These are phyloP conservation scores for Gaeumannomyces tritici DNA, from an alignment of 2,329 filamentous ascomycete species.

Conservation along the genomic window DNA sequence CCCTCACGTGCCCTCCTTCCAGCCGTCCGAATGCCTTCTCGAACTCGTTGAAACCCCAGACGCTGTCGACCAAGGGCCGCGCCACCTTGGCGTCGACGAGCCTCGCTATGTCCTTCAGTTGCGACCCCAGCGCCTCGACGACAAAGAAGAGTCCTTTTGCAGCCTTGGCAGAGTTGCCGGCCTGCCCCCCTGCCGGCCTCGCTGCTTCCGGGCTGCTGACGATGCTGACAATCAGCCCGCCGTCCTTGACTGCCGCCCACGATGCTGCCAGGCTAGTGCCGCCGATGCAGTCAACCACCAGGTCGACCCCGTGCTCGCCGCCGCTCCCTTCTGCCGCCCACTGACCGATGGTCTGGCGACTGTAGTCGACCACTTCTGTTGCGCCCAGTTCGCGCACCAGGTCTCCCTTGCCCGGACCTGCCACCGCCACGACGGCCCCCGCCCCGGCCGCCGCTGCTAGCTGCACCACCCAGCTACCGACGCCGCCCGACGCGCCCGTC, in stretches of 20 bases:
- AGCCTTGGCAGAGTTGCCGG: background rate
- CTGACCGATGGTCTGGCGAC: conserved; percentile 15
- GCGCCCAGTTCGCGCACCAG: conserved; percentile 22
- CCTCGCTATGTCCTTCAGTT: conserved; percentile 22
- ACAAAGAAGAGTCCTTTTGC: conserved; percentile 20
- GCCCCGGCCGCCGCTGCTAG: conserved; percentile 24
- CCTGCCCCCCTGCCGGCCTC: conserved; percentile 15
- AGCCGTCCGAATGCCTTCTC: conserved; percentile 26
- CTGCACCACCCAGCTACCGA: conserved; percentile 29
- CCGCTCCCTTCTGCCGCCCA: conserved; percentile 19
- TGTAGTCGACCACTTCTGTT: conserved; percentile 27
- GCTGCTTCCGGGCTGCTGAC: conserved; percentile 17
- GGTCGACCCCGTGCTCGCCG: conserved; percentile 17
- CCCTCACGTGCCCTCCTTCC: conserved; percentile 22
- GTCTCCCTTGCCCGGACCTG: conserved; percentile 18
- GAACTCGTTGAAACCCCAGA: conserved; percentile 26
- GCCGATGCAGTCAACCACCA: conserved; percentile 27
- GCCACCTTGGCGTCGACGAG: conserved; percentile 22
- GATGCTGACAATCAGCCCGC: conserved; percentile 24
- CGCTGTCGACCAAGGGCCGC: conserved; percentile 25
- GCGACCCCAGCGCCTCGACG: conserved; percentile 23
- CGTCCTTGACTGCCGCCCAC: conserved; percentile 24
- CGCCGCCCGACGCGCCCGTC: conserved; percentile 27
- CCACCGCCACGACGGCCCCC: conserved; percentile 23
- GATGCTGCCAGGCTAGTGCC: conserved; percentile 19